A percentile compares a stretch with the other conserved stretches of the same genome.
Conservation (phyloP, 352 stramenopile genomes). For the Elongisporangium undulatum region DNA sequence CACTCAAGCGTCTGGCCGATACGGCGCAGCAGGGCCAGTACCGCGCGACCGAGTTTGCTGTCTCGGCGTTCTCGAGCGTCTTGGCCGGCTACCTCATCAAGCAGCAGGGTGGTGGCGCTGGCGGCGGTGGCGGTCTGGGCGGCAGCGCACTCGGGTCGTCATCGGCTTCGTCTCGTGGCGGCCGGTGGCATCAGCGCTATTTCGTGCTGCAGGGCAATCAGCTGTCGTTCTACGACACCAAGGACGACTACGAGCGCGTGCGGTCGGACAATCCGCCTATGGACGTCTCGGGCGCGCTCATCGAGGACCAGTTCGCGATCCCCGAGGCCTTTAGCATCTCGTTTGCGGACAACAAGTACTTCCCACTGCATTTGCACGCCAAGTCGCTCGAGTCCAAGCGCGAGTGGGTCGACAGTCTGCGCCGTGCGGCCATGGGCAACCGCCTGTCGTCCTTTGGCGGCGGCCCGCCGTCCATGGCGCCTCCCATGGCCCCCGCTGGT, state of each 20-base stretch:
- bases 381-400: conserved; percentile 74
- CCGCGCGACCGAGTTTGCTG: conserved; percentile 79
- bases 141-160: not conserved
- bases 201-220: conserved; percentile 79
- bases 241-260: conserved; percentile 83
- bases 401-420: conserved; percentile 77
- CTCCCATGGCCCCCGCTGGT: not conserved
- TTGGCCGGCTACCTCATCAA: conserved; percentile 85
- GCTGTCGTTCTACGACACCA: conserved; percentile 82
- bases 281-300: conserved; percentile 65
- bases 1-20: conserved; percentile 80
- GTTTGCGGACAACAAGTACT: conserved; percentile 78
- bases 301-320: conserved; percentile 76
- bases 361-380: conserved; percentile 75
- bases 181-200: conserved; percentile 87
- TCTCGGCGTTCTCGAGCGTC: conserved; percentile 60
- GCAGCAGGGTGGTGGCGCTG: conserved; percentile 27
- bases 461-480: conserved; percentile 5
- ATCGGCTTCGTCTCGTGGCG: conserved; percentile 1
- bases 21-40: conserved; percentile 84
- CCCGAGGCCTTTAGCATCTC: conserved; percentile 79
- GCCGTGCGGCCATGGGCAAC: conserved; percentile 35
- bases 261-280: conserved; percentile 77
- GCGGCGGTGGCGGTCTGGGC: not conserved
- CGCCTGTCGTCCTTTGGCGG: conserved; percentile 11